phyloP scores from a whole-genome alignment of 805 yeast genomes.

The Lipomyces yamadae region DNA sequence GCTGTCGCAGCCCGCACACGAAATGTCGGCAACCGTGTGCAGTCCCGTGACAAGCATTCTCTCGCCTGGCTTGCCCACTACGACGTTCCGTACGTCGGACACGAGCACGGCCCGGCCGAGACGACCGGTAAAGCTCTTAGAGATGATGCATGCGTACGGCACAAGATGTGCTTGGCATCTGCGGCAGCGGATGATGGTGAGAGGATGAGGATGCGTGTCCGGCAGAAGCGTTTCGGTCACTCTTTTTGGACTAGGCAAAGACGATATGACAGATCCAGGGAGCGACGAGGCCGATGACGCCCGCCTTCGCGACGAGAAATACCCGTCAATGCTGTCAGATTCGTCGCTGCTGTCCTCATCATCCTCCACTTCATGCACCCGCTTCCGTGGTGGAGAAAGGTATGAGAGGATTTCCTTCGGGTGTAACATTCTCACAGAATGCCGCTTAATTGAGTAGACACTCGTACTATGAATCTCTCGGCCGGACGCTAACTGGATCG shows the following conservation, averaged over 20 bases:
- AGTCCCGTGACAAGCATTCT: conserved; percentile 58
- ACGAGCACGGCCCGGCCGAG: conserved; percentile 32
- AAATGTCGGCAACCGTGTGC: conserved; percentile 59
- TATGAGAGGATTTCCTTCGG: conserved; percentile 2
- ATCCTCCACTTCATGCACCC: not conserved
- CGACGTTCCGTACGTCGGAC: conserved; percentile 20
- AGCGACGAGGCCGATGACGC: not conserved
- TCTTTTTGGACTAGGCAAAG: not conserved
- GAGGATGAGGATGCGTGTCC: conserved; percentile 16
- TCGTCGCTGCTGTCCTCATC: conserved; percentile 1
- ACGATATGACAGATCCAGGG: not conserved
- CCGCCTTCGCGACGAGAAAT: not conserved
- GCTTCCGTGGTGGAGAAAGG: conserved; percentile 11
- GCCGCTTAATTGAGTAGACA: conserved; percentile 6
- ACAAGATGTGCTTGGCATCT: conserved; percentile 29
- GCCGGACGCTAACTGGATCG: conserved; percentile 12
- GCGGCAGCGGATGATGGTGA: conserved; percentile 23
- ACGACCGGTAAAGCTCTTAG: conserved; percentile 31
- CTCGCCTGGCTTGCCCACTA: conserved; percentile 21
- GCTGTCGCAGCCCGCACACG: conserved; percentile 57
- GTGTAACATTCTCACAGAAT: not conserved
- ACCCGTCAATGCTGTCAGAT: not conserved
- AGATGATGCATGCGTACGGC: conserved; percentile 15
- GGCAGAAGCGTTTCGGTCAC: conserved; percentile 13
- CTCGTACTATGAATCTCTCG: conserved; percentile 4